Base-by-base conservation (phyloP, 2,329 filamentous ascomycete genomes). In the Cladophialophora yegresii region DNA sequence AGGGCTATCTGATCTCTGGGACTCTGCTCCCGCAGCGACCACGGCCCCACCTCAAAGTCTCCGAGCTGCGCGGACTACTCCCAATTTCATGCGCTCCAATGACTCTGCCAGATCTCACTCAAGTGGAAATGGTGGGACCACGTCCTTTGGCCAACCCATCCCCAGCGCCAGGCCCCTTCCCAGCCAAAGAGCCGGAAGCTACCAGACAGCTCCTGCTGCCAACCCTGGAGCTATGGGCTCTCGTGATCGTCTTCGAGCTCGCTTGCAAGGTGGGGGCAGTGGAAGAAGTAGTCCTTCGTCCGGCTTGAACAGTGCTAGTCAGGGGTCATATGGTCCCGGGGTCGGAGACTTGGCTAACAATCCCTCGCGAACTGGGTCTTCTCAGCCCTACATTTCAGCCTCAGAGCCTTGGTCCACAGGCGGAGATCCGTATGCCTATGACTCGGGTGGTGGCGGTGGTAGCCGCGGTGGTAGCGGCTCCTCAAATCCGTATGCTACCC, bases 141-240 rank as follows among this genome's bases (percentile, higher is more conserved):
- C 54, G 20, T 33, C 66, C 20, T 67, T 64, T 36, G 55, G 53
- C 7, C 61, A 4, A 13, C 68, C 74, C 7, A 66, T 67, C 12
- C 71, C 49, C 65, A 75, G 73, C 66, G 81, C 84, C 49, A 78
- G 89, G 58, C 87, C 89, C 36, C 78, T 92, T 62, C 89, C 90
- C 7, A 91, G 88, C 70, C 89, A 92, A 77, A 81, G 89, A 60
- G 84, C 84, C 16, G 90, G 89, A 13, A 93, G 89, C 73, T 90
- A 92, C 74, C 91, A 95, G 79, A 85, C 76, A 64, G 71, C 74
- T 73, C 73, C 78, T 72, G 74, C 68, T 73, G 75, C 71, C 68
- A 72, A 71, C 68, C 54, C 73, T 72, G 69, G 73, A 68, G 75
- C 64, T 62, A 72, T 65, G 70, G 78, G 64, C 67, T 77, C 66